Conservation (phyloP, 2,329 filamentous ascomycete genomes). For the Colletotrichum orchidophilum region DNA sequence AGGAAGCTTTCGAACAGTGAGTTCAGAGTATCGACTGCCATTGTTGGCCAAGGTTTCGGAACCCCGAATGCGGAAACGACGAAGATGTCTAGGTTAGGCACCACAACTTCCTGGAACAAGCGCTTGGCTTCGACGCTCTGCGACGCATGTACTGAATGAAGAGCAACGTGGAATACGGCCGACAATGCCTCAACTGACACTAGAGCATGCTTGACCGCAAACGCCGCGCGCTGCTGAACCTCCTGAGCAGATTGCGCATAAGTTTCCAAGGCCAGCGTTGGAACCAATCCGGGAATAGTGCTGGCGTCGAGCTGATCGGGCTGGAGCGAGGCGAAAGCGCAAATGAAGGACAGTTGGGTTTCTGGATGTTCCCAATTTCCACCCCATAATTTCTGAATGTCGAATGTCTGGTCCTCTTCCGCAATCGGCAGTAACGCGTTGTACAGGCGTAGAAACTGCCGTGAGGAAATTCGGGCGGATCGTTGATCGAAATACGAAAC, state of each 20-base stretch:
- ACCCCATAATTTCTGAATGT: constrained; percentile 91
- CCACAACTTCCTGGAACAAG: constrained; percentile 72
- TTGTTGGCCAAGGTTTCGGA: constrained; percentile 77
- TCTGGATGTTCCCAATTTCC: constrained; percentile 87
- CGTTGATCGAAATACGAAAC: constrained; percentile 84
- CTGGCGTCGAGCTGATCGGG: constrained; percentile 83
- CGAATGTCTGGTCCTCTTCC: constrained; percentile 68
- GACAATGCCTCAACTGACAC: constrained; percentile 87
- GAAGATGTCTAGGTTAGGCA: constrained; percentile 81
- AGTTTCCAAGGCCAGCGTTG: constrained; percentile 75
- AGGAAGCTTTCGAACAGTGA: constrained; percentile 87
- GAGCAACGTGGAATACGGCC: constrained; percentile 71
- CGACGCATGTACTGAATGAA: constrained; percentile 68
- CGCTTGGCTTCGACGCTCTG: constrained; percentile 71
- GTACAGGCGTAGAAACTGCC: constrained; percentile 85
- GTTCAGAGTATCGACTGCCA: constrained; percentile 79
- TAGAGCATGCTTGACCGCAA: constrained; percentile 84
- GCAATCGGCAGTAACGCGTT: constrained; percentile 80
- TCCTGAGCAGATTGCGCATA: constrained; percentile 60
- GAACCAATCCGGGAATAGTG: constrained; percentile 82
- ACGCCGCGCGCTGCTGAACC: constrained; percentile 61
- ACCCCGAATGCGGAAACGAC: constrained; percentile 81
- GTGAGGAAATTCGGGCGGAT: constrained; percentile 76
- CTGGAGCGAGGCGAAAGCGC: constrained; percentile 81
- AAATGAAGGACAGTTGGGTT: constrained; percentile 92